These are phyloP conservation scores for Heritiera littoralis DNA, from an alignment of 345 rosid species.

Conservation along the genomic window DNA sequence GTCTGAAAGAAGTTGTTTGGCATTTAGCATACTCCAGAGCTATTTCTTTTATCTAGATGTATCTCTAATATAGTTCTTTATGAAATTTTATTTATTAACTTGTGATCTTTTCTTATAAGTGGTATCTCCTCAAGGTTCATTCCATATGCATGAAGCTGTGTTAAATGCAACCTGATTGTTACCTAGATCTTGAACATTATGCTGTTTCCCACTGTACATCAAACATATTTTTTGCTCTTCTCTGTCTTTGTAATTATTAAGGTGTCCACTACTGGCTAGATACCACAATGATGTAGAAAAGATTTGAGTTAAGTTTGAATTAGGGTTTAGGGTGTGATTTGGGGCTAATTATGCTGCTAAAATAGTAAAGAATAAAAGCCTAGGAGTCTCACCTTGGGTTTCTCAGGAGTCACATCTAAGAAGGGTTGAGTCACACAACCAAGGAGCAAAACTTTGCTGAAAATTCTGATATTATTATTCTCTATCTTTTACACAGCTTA, in stretches of 20 bases:
- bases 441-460: no score
- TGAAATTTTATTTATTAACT: background rate
- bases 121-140: background rate
- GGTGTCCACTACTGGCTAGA: background rate
- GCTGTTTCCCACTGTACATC: background rate
- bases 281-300: no score
- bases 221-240: background rate
- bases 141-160: background rate
- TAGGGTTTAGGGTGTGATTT: no score
- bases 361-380: no score
- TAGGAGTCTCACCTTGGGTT: no score
- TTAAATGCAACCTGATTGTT: background rate
- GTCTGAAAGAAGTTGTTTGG: background rate
- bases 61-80: background rate
- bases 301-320: no score
- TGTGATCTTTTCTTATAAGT: background rate
- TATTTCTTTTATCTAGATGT: background rate
- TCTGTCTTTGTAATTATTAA: background rate
- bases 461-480: no score
- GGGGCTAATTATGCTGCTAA: no score
- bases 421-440: no score
- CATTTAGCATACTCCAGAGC: background rate
- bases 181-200: background rate
- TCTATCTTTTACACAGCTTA: no score
- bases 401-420: no score